Base-by-base conservation (phyloP, 169 alveolate genomes). In the Plasmodium relictum region DNA sequence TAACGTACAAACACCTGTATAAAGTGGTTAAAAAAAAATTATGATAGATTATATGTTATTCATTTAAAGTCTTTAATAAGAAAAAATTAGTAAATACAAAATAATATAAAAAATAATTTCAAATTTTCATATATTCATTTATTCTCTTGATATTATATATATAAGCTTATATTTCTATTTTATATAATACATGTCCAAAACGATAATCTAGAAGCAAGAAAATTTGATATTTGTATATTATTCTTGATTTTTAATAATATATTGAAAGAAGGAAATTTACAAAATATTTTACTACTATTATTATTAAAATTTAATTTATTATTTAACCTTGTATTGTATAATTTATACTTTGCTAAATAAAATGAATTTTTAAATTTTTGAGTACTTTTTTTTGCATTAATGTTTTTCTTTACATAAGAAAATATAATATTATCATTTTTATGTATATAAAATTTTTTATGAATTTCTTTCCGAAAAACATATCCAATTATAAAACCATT, bases 401-500 rank as follows among this genome's bases (percentile, higher is more conserved):
- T 45, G 44, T 70, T 52, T 76, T 44, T 48, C 50, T 76, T 76
- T 45, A 76, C 45, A 45, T 12, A 63, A 76, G 62, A 58, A 76
- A 76, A 76, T 16, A 76, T 16, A 26, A 76, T 31, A 68, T 76
- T 76, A 56, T 66, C 76, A 42, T 76, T 76, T 45, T 76, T 76
- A 76, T 76, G 66, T 7, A 63, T 37, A 76, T 56, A 76, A 42
- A 63, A 76, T 7, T 76, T 76, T 63, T 54, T 76, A 58, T 76
- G 48, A 16, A 76, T 76, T 63, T 76, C 78, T 14, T 68, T 54
- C 63, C 89, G 61, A 66, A 76, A 76, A 76, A 76, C 69, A 37
- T 76, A 76, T 8, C 89, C 89, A 63, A 76, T 76, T 76, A 76
- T 76, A 56, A 76, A 65, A 39, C 89, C 89, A 76, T 76, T 76